Evolutionary conservation across 75 land plant genomes (phyloP).

Genomic region (Picea sitchensis): DNA sequence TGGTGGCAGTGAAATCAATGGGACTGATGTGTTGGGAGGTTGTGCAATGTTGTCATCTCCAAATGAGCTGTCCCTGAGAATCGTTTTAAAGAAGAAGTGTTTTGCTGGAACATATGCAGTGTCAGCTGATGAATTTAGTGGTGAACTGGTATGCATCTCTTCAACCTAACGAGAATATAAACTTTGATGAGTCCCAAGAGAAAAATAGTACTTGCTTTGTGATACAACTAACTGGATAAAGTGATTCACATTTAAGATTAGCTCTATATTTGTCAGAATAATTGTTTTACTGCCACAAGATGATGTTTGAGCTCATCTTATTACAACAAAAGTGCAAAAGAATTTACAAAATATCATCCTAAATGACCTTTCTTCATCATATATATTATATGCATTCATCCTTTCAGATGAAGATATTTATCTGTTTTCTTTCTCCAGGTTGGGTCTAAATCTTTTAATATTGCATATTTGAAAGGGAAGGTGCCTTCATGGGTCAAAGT

Average conservation of each 20-base stretch:
- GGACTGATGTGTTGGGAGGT: constrained; percentile 21
- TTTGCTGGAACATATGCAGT: constrained; percentile 48
- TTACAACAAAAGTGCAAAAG: neutral
- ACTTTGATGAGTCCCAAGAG: neutral
- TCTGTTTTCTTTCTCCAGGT: constrained; percentile 25
- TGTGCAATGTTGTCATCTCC: constrained; percentile 1
- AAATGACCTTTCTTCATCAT: neutral
- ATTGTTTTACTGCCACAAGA: neutral
- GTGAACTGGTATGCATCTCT: constrained; percentile 28
- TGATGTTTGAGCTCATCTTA: neutral
- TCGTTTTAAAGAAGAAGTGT: constrained; percentile 36
- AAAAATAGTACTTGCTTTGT: neutral
- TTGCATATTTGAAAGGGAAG: constrained; percentile 39
- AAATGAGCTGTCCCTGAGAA: constrained; percentile 18
- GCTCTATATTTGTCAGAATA: neutral
- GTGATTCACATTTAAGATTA: neutral
- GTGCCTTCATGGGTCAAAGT: constrained; percentile 45
- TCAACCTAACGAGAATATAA: neutral
- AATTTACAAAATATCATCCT: neutral
- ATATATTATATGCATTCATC: neutral
- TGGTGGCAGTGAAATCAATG: constrained; percentile 31
- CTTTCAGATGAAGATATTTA: neutral
- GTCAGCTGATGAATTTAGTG: constrained; percentile 42
- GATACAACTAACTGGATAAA: neutral
- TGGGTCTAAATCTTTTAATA: constrained; percentile 52